Base-by-base conservation (phyloP, 2,329 filamentous ascomycete genomes). In the Aspergillus thermomutatus region DNA sequence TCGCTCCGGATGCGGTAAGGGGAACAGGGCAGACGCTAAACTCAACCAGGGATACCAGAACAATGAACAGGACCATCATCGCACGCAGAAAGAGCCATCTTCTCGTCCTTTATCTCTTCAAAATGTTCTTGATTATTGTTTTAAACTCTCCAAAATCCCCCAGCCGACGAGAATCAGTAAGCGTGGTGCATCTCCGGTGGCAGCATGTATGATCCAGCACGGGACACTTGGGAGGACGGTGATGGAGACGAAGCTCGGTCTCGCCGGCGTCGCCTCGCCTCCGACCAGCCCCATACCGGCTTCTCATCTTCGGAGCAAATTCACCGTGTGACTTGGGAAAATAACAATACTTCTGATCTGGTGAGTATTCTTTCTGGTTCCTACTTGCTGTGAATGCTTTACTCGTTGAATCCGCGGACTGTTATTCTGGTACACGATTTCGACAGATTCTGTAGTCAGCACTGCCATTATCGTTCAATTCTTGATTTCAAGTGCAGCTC, bases 121-220 rank as follows among this genome's bases (percentile, higher is more conserved):
- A 19, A 7, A 25, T 21, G 27, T 49, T 26, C 48, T 21, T 26
- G 7, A 23, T 34, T 11, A 34, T 31, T 26, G 5, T 34, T 28
- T 10, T 3, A 11, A 6, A 45, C 21, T 26, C 43, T 45, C 25
- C 3, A 45, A 27, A 23, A 17, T 45, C 40, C 14, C 19, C 54
- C 41, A 56, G 55, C 50, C 31, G 53, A 61, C 23, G 49, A 59
- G 41, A 50, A 43, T 25, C 47, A 47, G 17, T 46, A 21, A 51
- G 27, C 50, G 47, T 40, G 46, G 49, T 34, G 53, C 41, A 23
- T 52, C 54, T 26, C 52, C 50, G 28, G 54, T 54, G 49, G 54
- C 51, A 58, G 50, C 26, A 66, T 63, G 63, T 66, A 65, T 46
- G 63, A 65, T 63, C 60, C 62, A 46, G 64, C 64, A 53, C 64